Conservation (phyloP, 2,329 filamentous ascomycete genomes). For the Nannizziopsis barbatae region DNA sequence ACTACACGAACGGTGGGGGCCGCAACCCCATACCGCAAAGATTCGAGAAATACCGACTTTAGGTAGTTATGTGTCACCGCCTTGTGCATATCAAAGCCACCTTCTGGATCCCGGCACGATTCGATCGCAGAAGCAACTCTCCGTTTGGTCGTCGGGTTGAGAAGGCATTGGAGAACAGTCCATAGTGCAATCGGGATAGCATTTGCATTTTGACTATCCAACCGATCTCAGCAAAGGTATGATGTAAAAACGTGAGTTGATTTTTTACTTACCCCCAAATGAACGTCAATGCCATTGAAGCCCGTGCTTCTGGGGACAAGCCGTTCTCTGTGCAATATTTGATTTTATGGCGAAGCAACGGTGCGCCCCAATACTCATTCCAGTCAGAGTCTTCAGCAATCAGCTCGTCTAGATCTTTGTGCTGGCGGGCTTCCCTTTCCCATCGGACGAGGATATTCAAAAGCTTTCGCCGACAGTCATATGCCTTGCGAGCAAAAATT, state of each 20-base stretch:
- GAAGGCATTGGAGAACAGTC: constrained; percentile 12
- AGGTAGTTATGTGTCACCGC: constrained; percentile 9
- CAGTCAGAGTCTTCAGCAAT: constrained; percentile 25
- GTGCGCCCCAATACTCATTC: constrained; percentile 14
- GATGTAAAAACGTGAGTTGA: neutral
- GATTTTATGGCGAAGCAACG: constrained; percentile 6
- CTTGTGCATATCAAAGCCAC: constrained; percentile 8
- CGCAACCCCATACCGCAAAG: constrained; percentile 9
- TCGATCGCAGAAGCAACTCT: constrained; percentile 4
- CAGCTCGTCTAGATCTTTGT: constrained; percentile 21
- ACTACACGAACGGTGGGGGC: constrained; percentile 9
- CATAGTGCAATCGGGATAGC: constrained; percentile 7
- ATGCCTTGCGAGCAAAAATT: constrained; percentile 15
- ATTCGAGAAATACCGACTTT: constrained; percentile 13
- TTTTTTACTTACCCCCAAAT: constrained; percentile 11
- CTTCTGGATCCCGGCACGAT: constrained; percentile 6
- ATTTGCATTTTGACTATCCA: constrained; percentile 12
- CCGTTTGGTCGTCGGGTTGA: constrained; percentile 1
- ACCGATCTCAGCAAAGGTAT: neutral
- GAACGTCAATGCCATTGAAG: constrained; percentile 6
- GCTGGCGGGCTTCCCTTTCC: constrained; percentile 9
- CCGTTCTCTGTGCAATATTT: constrained; percentile 8
- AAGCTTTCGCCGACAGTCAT: constrained; percentile 12
- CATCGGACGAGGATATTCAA: constrained; percentile 15
- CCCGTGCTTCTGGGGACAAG: constrained; percentile 8